Percentiles rank a stretch among this genome's conserved stretches.
phyloP scores from a whole-genome alignment of 805 yeast genomes.

The Wickerhamomyces kurtzmanii region DNA sequence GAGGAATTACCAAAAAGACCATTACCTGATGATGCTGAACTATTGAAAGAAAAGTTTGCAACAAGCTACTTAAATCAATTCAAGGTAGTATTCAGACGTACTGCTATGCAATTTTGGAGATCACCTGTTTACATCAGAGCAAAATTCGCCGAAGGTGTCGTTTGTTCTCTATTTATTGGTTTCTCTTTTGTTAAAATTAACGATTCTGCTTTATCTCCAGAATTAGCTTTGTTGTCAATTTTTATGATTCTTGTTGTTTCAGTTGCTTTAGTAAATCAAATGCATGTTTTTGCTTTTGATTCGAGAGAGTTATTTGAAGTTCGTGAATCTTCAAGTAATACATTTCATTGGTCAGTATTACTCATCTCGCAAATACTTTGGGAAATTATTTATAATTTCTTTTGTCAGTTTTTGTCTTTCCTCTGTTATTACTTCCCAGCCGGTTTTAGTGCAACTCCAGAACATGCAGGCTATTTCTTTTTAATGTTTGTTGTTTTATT shows the following conservation, averaged over 20 bases:
- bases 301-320: conserved; percentile 59
- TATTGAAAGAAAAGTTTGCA: conserved; percentile 15
- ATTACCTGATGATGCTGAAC: conserved; percentile 15
- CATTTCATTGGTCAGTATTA: conserved; percentile 60
- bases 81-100: conserved; percentile 27
- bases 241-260: conserved; percentile 49
- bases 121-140: conserved; percentile 53
- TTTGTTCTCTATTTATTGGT: conserved; percentile 57
- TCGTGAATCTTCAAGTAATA: conserved; percentile 60
- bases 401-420: conserved; percentile 31
- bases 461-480: conserved; percentile 50
- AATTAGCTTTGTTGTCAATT: conserved; percentile 47
- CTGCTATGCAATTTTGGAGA: conserved; percentile 40
- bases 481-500: conserved; percentile 36
- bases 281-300: conserved; percentile 46
- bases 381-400: conserved; percentile 36
- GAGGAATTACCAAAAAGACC: conserved; percentile 10
- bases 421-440: conserved; percentile 41
- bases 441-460: conserved; percentile 36
- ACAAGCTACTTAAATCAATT: conserved; percentile 36
- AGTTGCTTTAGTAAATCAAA: conserved; percentile 47
- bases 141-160: conserved; percentile 37
- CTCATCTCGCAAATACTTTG: conserved; percentile 37
- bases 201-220: conserved; percentile 41
- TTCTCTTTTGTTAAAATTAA: conserved; percentile 59